Evolutionary conservation across 2,329 filamentous ascomycete species (phyloP), one percentile per base, ranked within the genome.

Genomic region (Escovopsis weberi): DNA sequence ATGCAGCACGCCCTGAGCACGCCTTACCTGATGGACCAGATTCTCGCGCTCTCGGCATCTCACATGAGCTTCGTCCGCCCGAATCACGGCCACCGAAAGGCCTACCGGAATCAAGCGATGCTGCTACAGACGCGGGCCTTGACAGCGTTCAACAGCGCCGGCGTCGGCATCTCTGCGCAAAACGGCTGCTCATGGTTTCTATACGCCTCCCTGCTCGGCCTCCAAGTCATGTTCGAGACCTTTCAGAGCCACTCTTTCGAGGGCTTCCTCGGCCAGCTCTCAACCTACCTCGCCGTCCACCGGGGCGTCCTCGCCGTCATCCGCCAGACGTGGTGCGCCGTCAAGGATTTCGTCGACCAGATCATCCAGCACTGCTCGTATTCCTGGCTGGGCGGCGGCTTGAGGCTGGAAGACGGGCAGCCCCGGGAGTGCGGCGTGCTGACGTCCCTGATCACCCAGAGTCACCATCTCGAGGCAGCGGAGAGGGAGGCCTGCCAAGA

Each of bases 221-320:
- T 66, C n/a, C 64, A 68, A 37, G 57, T 63, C 15, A 58, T 71
- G 8, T 63, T 59, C 47, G 65, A 70, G 35, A 58, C 59, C 3
- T 55, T 67, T 26, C 54, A 60, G 19, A 37, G 33, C 11, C 49
- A 50, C 23, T 49, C 56, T 33, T 60, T 65, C 18, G 48, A 54
- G 9, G 41, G 43, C 2, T 56, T 59, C 19, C 45, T 62, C 4
- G 51, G 51, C 19, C 48, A 54, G 5, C 62, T 59, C 26, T 33
- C 57, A 5, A 50, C 51, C 3, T 62, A 60, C 42, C 41, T 60
- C 6, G 49, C 48, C 12, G 50, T 65, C 6, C 59, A 63, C 45
- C 56, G 57, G 15, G 62, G 61, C 26, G 57, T 64, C 6, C 53
- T 54, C n/a, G 45, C 49, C 18, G 55, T 65, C 8, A 50, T 56